Evolutionary conservation across 495 filamentous ascomycete genomes (phyloP), one percentile per base, ranked within the genome.

Genomic region (Hypoxylon crocopeplum): DNA sequence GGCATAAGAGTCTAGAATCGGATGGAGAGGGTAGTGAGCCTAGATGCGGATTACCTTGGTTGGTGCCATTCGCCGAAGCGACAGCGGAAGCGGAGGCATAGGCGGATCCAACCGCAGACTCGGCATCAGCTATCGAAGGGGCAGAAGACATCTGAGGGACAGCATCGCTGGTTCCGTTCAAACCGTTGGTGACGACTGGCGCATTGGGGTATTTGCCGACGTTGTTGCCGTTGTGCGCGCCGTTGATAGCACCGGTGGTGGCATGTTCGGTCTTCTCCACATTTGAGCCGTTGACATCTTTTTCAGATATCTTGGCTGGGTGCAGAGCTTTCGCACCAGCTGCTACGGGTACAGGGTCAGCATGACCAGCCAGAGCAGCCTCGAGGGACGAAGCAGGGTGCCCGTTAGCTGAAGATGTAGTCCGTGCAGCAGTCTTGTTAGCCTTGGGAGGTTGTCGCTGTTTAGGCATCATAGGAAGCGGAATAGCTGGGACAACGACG

Each of bases 401-500:
- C 4, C 34, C 13, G 15, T 19, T 38, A 38, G 34, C 34, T 38
- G 61, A 54, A 64, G 34, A 61, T 69, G 59, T 58, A 72, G 52
- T 15, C 22, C 39, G 56, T 5, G 55, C 42, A 24, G 36, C 15
- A 21, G 50, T 57, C 13, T 55, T 62, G 50, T 41, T 41, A 4
- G 47, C 17, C 15, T 59, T 64, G 34, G 37, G 36, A 7, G 24
- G 24, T 3, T 27, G 24, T 27, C 41, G 36, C 44, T 64, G 70
- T 42, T 72, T 75, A 38, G 70, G 59, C 22, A 76, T 68, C 38
- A 72, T 71, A 13, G 73, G 57, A 32, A 77, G 60, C 11, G 75
- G 75, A 36, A 77, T 74, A 12, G 72, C 75, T 45, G 75, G 73
- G 5, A 75, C 47, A 5, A 73, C 68, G 20, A 64, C 40, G 15